Percentiles rank a stretch among this genome's conserved stretches.
phyloP scores from a whole-genome alignment of 78 protist species.

The Tieghemostelium lacteum region DNA sequence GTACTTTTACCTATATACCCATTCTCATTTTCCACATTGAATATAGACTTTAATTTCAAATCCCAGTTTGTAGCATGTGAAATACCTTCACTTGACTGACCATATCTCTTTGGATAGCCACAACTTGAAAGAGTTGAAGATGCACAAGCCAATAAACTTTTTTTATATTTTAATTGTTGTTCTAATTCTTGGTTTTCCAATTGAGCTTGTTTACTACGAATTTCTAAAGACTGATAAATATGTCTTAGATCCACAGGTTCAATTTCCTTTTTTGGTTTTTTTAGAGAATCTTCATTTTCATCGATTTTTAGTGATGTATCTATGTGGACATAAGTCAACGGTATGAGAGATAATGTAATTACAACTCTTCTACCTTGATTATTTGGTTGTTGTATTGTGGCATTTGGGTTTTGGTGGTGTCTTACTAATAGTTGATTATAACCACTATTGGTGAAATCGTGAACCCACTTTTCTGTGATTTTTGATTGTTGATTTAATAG shows the following conservation, averaged over 20 bases:
- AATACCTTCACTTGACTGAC: too few relatives aligned
- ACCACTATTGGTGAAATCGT: slow-evolving; percentile 28
- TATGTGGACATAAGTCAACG: neutral
- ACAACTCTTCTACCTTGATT: neutral
- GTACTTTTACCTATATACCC: too few relatives aligned
- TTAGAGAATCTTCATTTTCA: neutral
- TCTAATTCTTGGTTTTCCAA: slow-evolving; percentile 16
- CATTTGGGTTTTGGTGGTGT: slow-evolving; percentile 24
- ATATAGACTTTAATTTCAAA: too few relatives aligned
- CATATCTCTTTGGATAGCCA: too few relatives aligned
- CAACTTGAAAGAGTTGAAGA: too few relatives aligned
- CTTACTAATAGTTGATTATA: slow-evolving; percentile 30
- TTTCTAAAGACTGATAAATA: slow-evolving; percentile 23
- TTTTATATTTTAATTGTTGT: neutral
- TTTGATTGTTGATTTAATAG: slow-evolving; percentile 10
- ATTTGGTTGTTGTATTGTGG: too few relatives aligned
- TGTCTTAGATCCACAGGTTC: neutral
- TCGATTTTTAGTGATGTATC: neutral
- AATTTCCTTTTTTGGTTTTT: neutral
- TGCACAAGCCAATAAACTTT: slow-evolving; percentile 18
- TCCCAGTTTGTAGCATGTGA: too few relatives aligned
- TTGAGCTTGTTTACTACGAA: neutral
- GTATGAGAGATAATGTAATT: slow-evolving; percentile 15
- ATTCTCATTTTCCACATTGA: too few relatives aligned
- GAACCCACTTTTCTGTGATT: slow-evolving; percentile 22